Base-by-base conservation (phyloP, 2,329 filamentous ascomycete genomes). In the Ophiostoma ips region DNA sequence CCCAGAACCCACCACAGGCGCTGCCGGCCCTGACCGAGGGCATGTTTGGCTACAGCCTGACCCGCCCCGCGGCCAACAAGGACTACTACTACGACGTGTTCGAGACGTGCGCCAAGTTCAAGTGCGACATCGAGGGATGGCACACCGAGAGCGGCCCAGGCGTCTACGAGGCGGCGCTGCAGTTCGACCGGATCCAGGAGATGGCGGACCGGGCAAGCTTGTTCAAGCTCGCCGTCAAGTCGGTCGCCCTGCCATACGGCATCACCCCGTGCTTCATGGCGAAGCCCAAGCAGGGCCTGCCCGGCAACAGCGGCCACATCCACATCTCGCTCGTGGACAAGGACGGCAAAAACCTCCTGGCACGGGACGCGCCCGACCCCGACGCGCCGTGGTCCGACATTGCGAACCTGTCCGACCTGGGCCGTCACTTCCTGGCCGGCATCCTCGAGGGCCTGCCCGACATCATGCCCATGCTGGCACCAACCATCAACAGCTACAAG, bases 211-310 rank as follows among this genome's bases (percentile, higher is more conserved):
- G 84, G 58, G 88, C 89, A 24, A 82, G 82, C 30, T 70, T 98
- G 34, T 98, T 96, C 80, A 98, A 98, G 74, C 86, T 94, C 59
- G 81, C 84, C 18, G 88, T 95, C 56, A 95, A 95, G 68, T 88
- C 87, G 10, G 78, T 95, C 36, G 87, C 86, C 41, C 84, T 80
- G 51, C 84, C 87, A 61, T 86, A 88, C 63, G 87, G 87, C 57
- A 94, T 98, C 62, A 95, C 87, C 0, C 92, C 92, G 0, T 94
- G 87, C 66, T 98, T 98, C 71, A 98, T 98, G 92, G 92, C 92
- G 15, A 98, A 98, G 67, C 92, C 92, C 3, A 81, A 85, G 57
- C 78, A 94, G 59, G 88, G 89, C 0, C 71, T 96, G 0, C 92
- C 92, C 0, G 92, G 92, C 44, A 96, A 96, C 70, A 92, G 84